Percentiles rank a stretch among this genome's conserved stretches.
Conservation (phyloP, 805 yeast genomes). For the Saccharomycopsis oosterbeekiorum region DNA sequence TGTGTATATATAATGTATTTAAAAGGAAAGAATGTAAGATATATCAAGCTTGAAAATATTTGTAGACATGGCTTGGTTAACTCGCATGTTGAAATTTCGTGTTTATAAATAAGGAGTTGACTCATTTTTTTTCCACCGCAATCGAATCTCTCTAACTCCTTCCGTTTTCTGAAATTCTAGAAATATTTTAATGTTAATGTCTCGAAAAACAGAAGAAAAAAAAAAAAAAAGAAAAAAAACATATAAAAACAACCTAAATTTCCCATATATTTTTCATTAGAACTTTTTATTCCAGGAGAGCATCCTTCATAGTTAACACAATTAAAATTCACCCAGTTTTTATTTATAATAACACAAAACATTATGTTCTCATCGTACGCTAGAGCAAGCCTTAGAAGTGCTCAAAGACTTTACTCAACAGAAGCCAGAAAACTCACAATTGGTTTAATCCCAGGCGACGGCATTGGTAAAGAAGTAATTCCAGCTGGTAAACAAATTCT, state of each 20-base stretch:
- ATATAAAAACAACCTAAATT: not conserved
- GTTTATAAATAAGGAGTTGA: not conserved
- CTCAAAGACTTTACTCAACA: conserved; percentile 22
- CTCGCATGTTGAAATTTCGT: not conserved
- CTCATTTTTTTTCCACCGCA: not conserved
- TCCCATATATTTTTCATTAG: not conserved
- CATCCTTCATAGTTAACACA: too few relatives aligned
- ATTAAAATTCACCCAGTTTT: not conserved
- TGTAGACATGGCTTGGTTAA: too few relatives aligned
- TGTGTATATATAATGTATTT: too few relatives aligned
- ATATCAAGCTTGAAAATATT: too few relatives aligned
- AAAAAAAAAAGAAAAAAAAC: not conserved
- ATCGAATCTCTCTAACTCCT: not conserved
- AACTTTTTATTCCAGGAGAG: too few relatives aligned
- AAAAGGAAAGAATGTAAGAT: too few relatives aligned
- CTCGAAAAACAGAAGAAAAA: not conserved
- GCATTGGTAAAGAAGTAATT: conserved; percentile 94
- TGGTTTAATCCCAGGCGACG: conserved; percentile 93
- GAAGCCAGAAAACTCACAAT: conserved; percentile 40
- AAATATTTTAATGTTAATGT: not conserved
- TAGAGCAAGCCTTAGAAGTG: conserved; percentile 5
- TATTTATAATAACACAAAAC: not conserved
- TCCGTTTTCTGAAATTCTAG: not conserved
- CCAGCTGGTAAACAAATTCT: conserved; percentile 87
- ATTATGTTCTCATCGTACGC: conserved; percentile 1